These are phyloP conservation scores for Keithomyces neogunnii DNA, from an alignment of 2,329 filamentous ascomycete genomes.

Conservation along the genomic window DNA sequence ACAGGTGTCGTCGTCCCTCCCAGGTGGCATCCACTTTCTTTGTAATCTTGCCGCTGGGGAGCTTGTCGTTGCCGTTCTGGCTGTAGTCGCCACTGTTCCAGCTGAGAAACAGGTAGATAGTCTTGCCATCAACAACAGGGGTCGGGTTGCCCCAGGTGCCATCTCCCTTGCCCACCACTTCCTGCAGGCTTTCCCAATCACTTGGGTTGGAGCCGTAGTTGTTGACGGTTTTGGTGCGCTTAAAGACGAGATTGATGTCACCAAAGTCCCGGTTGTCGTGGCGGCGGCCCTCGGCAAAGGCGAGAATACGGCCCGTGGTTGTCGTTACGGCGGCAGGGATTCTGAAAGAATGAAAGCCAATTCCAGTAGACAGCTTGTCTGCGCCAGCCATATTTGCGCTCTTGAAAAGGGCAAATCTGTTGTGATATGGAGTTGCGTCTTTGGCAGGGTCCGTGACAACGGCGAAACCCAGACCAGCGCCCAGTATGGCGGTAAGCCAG, in stretches of 20 bases:
- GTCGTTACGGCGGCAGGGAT: conserved; percentile 18
- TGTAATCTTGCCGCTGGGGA: conserved; percentile 13
- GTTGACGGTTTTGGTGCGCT: conserved; percentile 16
- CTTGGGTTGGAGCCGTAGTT: conserved; percentile 11
- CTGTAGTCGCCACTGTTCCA: conserved; percentile 20
- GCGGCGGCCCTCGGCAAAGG: conserved; percentile 18
- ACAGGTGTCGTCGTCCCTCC: conserved; percentile 16
- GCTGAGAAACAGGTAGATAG: conserved; percentile 21
- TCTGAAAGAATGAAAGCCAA: conserved; percentile 21
- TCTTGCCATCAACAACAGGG: conserved; percentile 19
- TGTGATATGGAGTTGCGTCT: conserved; percentile 8
- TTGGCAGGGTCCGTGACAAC: not conserved
- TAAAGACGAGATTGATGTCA: conserved; percentile 22
- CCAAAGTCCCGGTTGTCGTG: conserved; percentile 18
- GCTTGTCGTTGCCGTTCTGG: conserved; percentile 14
- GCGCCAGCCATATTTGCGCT: conserved; percentile 18
- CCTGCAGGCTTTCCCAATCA: conserved; percentile 18
- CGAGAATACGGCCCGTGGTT: conserved; percentile 16
- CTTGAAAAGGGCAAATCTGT: conserved; percentile 17
- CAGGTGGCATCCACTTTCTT: conserved; percentile 13
- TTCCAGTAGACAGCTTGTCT: conserved; percentile 17
- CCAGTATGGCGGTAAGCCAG: not conserved
- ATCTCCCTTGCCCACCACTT: conserved; percentile 14
- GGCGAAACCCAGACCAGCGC: not conserved
- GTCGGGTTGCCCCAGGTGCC: conserved; percentile 23